Evolutionary conservation across 164 flowering plant species (phyloP).

Genomic region (Nelumbo lutea): DNA sequence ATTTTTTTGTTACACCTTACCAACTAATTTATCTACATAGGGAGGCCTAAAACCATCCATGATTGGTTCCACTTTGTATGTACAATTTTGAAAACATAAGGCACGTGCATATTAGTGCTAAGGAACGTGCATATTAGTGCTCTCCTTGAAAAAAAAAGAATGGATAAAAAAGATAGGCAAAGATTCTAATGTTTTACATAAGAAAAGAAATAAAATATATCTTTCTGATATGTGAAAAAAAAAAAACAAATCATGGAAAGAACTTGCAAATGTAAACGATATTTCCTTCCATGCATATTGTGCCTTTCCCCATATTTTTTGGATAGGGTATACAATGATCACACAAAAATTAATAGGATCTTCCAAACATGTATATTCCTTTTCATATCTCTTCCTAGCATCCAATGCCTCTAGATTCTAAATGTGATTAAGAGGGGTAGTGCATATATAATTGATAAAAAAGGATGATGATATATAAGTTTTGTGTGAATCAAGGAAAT

Average conservation of each 20-base stretch:
- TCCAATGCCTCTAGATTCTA: slow-evolving; percentile 76
- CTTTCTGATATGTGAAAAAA: neutral
- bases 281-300: slow-evolving; percentile 61
- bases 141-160: slow-evolving; percentile 44
- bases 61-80: no score
- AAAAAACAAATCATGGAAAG: neutral
- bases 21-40: no score
- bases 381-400: slow-evolving; percentile 54
- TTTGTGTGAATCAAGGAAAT: neutral
- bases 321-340: slow-evolving; percentile 54
- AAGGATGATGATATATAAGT: neutral
- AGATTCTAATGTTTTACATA: neutral
- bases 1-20: no score
- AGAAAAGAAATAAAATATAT: neutral
- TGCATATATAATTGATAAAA: slow-evolving; percentile 7
- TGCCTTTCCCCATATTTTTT: slow-evolving; percentile 50
- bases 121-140: slow-evolving; percentile 64
- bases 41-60: no score
- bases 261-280: slow-evolving; percentile 47
- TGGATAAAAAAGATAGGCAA: neutral
- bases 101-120: slow-evolving; percentile 60
- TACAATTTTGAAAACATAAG: no score
- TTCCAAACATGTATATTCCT: slow-evolving; percentile 67
- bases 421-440: slow-evolving; percentile 27
- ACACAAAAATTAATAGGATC: slow-evolving; percentile 61